phyloP scores from a whole-genome alignment of 805 yeast genomes.

The Sugiyamaella qingdaonensis region DNA sequence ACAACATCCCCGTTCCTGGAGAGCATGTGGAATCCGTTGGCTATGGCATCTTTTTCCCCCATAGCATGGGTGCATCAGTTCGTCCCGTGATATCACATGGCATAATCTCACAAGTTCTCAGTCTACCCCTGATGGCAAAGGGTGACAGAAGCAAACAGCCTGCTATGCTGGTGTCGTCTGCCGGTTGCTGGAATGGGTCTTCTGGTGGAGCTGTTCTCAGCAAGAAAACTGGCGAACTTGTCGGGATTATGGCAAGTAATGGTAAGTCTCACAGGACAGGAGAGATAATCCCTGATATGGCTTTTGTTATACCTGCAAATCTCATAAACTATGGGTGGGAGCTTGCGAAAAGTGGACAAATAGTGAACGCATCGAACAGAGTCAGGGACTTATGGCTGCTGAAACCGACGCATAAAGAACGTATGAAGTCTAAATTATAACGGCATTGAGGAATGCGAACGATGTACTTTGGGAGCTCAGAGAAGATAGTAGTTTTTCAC shows the following conservation, averaged over 20 bases:
- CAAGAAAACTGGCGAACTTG: conserved; percentile 21
- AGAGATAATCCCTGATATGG: conserved; percentile 34
- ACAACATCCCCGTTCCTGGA: conserved; percentile 18
- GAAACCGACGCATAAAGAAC: conserved; percentile 16
- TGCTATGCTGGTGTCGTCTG: conserved; percentile 30
- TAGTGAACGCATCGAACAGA: conserved; percentile 11
- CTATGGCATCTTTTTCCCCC: conserved; percentile 33
- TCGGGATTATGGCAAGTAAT: conserved; percentile 37
- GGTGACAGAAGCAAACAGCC: conserved; percentile 5
- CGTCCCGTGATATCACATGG: conserved; percentile 32
- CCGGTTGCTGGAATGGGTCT: conserved; percentile 39
- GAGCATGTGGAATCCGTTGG: conserved; percentile 30
- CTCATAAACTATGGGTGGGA: conserved; percentile 24
- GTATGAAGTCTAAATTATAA: background rate
- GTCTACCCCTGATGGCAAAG: conserved; percentile 16
- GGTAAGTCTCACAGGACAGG: conserved; percentile 31
- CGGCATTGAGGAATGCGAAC: no score
- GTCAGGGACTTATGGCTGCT: conserved; percentile 19
- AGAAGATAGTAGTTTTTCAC: no score
- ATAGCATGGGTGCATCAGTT: conserved; percentile 16
- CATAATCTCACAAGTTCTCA: conserved; percentile 19
- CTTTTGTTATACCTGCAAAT: conserved; percentile 33
- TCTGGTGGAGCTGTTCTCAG: conserved; percentile 35
- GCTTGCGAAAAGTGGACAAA: conserved; percentile 10
- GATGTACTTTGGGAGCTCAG: no score